Evolutionary conservation across 768 basidiomycete species (phyloP), one percentile per base, ranked within the genome.

Genomic region (Sarcodon aspratus): DNA sequence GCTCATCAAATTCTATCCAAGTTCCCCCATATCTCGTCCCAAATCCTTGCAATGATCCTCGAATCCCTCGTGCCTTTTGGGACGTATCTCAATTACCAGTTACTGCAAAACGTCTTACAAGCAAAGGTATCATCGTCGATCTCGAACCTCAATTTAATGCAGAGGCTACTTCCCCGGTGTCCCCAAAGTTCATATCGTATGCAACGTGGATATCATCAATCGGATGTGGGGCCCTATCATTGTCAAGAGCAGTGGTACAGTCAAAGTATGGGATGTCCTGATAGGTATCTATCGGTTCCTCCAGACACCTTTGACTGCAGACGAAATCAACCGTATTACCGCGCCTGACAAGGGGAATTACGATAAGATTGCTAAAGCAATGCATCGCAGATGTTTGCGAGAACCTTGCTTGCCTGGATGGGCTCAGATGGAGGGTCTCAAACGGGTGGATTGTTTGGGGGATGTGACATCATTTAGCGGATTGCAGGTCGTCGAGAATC

Each of bases 391-490:
- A 49, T 69, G 68, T 45, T 58, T 58, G 21, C 64, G 69, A 21
- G 65, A 69, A 6, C 56, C 57, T 48, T 69, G 69, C 27, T 52
- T 80, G 8, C 58, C 63, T 11, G 67, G 57, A 1, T 67, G 70
- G 48, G 69, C 70, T 36, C 56, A 65, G 35, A 53, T 52, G 36
- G 58, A 66, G 45, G 72, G 73, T 0, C 72, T 71, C 46, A 67
- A 58, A 52, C 67, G 79, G 34, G 69, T 73, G 36, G 80, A 82
- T 58, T 66, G 68, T 44, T 54, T 80, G 33, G 77, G 76, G 1
- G 64, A 65, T 34, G 61, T 65, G 47, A 66, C 69, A 48, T 58
- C 63, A 46, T 80, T 72, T 56, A 68, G 71, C 57, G 77, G 76
- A 1, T 46, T 59, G 35, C 62, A 61, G 63, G 51, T 62, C 36